Evolutionary conservation across 2,329 filamentous ascomycete species (phyloP).

Genomic region (Cadophora luteo-olivacea): DNA sequence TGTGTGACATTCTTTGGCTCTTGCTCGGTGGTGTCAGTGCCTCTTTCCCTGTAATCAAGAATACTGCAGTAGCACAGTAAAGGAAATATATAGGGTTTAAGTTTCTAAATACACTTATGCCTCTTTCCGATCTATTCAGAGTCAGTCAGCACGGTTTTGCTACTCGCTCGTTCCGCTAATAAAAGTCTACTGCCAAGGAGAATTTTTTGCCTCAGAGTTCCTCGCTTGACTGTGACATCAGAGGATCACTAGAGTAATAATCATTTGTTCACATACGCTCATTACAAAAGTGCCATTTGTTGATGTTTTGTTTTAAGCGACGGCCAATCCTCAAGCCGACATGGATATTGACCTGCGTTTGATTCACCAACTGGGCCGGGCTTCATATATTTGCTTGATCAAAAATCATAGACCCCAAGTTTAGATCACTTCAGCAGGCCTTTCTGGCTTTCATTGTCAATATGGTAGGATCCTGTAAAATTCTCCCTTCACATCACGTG

Average conservation of each 20-base stretch:
- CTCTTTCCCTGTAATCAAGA: neutral
- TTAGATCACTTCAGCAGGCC: neutral
- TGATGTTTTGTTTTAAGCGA: constrained; percentile 1
- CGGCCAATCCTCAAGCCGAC: neutral
- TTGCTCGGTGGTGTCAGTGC: neutral
- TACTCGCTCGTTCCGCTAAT: too few relatives aligned
- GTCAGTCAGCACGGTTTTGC: too few relatives aligned
- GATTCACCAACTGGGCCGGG: neutral
- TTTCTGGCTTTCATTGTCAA: neutral
- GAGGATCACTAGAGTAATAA: too few relatives aligned
- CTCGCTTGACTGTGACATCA: too few relatives aligned
- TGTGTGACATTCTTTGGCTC: neutral
- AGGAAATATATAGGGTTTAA: too few relatives aligned
- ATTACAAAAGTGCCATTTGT: neutral
- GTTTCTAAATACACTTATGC: too few relatives aligned
- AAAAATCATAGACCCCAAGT: neutral
- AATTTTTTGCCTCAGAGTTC: too few relatives aligned
- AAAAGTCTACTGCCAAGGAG: too few relatives aligned
- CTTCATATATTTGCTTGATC: neutral
- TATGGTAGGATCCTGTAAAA: neutral
- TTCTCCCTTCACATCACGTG: neutral
- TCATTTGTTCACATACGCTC: too few relatives aligned
- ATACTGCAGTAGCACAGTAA: too few relatives aligned
- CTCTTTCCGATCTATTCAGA: too few relatives aligned
- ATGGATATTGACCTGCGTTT: too few relatives aligned